Base-by-base conservation (phyloP, 2,329 filamentous ascomycete species). In the Cryphonectria japonica region DNA sequence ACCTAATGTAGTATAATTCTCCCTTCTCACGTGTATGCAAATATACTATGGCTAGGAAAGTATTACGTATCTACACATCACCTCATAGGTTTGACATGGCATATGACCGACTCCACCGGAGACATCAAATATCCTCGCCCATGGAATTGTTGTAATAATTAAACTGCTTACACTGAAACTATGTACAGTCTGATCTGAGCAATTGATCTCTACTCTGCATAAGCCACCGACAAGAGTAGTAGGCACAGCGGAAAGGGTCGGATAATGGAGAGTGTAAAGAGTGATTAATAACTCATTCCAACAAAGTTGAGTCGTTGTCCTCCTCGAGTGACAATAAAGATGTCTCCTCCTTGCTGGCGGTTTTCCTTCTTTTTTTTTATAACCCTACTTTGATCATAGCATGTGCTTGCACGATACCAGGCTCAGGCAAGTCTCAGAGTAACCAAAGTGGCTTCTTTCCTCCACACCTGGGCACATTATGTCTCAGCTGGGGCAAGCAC, bases 401-500 rank as follows among this genome's bases (percentile, higher is more conserved):
- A 26, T 9, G 9, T 52, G 19, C 52, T 29, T 57, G 13, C 4
- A 8, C 14, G 29, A 13, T 14, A 29, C 26, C 52, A 57, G 52
- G 32, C 11, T 6, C 13, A 29, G 16, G 9, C 13, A 29, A 32
- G 9, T 16, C 26, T 7, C n/a, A 16, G 13, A 29, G 26, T 7
- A 16, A 3, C 6, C 2, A 8, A 9, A n/a, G 22, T 59, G 13
- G 3, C 29, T 19, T 57, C 29, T 59, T 13, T 32, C 19, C 13
- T 6, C n/a, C 26, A 59, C 14, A 59, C 29, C 2, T 59, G 26
- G 26, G 26, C 26, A 26, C 26, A 26, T 26, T 26, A 57, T 57
- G 54, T 59, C 1, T 59, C 54, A 13, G 14, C 29, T 7, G 46
- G 9, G 46, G 50, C 68, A 14, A 70, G 32, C 16, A 72, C 62